Conservation (phyloP, 2,329 filamentous ascomycete species). For the Didymellaceae sp. region DNA sequence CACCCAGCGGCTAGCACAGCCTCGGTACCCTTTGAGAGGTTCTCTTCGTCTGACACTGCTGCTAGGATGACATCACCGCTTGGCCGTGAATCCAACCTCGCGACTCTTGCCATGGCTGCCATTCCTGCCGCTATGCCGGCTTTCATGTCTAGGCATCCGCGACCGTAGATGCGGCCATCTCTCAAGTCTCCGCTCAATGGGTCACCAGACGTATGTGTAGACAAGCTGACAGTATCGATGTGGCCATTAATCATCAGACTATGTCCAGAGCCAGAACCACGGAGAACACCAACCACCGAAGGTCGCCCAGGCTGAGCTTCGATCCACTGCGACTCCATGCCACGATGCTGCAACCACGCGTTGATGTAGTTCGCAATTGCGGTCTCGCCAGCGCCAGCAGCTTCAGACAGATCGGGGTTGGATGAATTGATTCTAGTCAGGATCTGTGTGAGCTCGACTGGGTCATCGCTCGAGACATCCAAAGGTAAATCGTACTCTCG, state of each 20-base stretch:
- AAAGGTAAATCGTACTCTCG: slow-evolving; percentile 25
- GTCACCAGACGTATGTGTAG: slow-evolving; percentile 54
- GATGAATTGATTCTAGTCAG: slow-evolving; percentile 60
- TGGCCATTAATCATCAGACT: slow-evolving; percentile 62
- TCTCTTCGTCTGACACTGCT: slow-evolving; percentile 63
- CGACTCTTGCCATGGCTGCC: slow-evolving; percentile 41
- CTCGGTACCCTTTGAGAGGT: slow-evolving; percentile 58
- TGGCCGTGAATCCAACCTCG: slow-evolving; percentile 42
- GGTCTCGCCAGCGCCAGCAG: slow-evolving; percentile 51
- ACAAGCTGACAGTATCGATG: slow-evolving; percentile 59
- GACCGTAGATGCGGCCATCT: slow-evolving; percentile 39
- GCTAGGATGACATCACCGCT: slow-evolving; percentile 60
- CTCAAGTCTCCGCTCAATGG: slow-evolving; percentile 51
- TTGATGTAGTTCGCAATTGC: slow-evolving; percentile 46
- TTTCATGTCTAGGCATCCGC: slow-evolving; percentile 62
- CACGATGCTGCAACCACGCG: slow-evolving; percentile 60
- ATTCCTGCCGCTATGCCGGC: slow-evolving; percentile 58
- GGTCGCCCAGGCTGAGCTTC: slow-evolving; percentile 57
- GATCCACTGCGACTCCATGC: slow-evolving; percentile 59
- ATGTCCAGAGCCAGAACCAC: slow-evolving; percentile 56
- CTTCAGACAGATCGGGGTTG: slow-evolving; percentile 55
- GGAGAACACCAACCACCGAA: slow-evolving; percentile 58
- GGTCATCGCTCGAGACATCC: slow-evolving; percentile 42
- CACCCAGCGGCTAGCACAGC: slow-evolving; percentile 60
- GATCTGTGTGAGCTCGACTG: slow-evolving; percentile 52